Conservation (phyloP, 306 rosid genomes). For the Cicer judaicum region DNA sequence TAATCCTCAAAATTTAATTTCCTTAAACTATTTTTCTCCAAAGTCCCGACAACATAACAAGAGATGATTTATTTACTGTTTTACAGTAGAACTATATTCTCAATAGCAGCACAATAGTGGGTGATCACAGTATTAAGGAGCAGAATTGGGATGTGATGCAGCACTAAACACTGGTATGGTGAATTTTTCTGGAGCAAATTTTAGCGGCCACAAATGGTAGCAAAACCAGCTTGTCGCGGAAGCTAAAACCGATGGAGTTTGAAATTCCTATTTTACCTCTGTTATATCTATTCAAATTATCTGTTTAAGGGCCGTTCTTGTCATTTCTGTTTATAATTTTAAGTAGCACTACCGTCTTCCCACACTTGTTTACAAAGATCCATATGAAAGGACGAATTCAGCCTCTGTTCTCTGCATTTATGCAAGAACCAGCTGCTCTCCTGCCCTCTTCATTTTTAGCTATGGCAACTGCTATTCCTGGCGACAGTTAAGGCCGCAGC, state of each 20-base stretch:
- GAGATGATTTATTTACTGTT: background rate
- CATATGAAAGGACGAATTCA: too few species aligned
- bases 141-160: background rate
- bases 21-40: background rate
- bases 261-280: background rate
- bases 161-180: background rate
- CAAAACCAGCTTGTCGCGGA: background rate
- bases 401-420: too few species aligned
- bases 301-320: background rate
- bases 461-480: background rate
- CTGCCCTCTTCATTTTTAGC: background rate
- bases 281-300: background rate
- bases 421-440: background rate
- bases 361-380: background rate
- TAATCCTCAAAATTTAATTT: background rate
- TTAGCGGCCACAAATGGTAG: background rate
- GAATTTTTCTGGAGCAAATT: background rate
- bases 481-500: background rate
- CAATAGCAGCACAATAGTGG: background rate
- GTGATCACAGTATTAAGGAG: background rate
- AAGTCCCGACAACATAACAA: conserved; percentile 10
- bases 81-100: background rate
- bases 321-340: background rate
- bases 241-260: background rate
- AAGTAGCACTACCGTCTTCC: background rate